Conservation (phyloP, 2,329 filamentous ascomycete species). For the Zasmidium citrigriseum region DNA sequence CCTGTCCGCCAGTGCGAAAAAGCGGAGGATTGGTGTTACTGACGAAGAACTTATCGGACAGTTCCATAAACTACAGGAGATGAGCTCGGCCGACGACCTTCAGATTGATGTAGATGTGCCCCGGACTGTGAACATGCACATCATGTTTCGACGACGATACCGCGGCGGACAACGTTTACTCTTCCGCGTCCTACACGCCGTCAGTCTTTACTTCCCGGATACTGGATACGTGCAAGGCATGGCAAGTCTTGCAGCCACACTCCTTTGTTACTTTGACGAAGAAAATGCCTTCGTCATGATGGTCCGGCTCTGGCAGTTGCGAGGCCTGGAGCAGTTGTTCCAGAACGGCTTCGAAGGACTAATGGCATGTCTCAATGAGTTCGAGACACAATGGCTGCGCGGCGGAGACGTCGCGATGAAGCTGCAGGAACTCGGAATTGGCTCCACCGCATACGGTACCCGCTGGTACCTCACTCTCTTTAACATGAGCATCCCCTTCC, state of each 20-base stretch:
- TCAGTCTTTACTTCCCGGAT: constrained; percentile 86
- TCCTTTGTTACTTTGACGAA: constrained; percentile 96
- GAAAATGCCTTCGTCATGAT: constrained; percentile 94
- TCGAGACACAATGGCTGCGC: constrained; percentile 79
- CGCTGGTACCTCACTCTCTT: constrained; percentile 97
- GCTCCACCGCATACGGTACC: constrained; percentile 90
- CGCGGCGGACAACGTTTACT: constrained; percentile 87
- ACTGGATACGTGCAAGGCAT: constrained; percentile 98
- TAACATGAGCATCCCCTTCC: constrained; percentile 93
- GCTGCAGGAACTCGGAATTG: constrained; percentile 75
- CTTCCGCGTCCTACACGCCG: constrained; percentile 87
- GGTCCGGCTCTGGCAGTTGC: constrained; percentile 87
- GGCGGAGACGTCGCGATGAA: constrained; percentile 77
- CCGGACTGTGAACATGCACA: constrained; percentile 88
- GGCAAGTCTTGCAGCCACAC: constrained; percentile 87
- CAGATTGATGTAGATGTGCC: constrained; percentile 98
- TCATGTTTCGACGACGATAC: constrained; percentile 94
- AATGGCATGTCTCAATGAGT: constrained; percentile 81
- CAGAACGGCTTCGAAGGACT: constrained; percentile 80
- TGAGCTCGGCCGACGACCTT: constrained; percentile 82
- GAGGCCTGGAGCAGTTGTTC: constrained; percentile 84
- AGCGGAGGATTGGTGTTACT: constrained; percentile 58
- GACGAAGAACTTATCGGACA: constrained; percentile 71
- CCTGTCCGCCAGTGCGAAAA: constrained; percentile 72
- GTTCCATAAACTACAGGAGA: constrained; percentile 72